A percentile compares a stretch with the other conserved stretches of the same genome.
phyloP scores from a whole-genome alignment of 352 stramenopile genomes.

The Aphanomyces cochlioides region DNA sequence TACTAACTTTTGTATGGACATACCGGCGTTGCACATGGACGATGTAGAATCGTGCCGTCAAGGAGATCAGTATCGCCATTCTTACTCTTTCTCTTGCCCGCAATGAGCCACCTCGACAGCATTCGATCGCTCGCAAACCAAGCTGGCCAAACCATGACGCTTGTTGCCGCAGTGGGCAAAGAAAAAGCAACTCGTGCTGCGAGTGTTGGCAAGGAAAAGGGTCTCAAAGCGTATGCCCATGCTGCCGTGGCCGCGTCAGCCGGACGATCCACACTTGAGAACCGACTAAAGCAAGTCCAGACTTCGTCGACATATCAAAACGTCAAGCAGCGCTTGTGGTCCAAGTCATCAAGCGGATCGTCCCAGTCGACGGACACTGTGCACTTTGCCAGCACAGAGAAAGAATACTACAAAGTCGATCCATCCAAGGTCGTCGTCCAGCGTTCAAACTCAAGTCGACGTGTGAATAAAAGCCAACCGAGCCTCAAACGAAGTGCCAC shows the following conservation, averaged over 20 bases:
- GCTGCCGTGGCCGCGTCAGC: constrained; percentile 22
- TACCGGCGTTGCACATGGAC: not conserved
- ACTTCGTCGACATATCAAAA: constrained; percentile 20
- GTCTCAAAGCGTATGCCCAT: constrained; percentile 12
- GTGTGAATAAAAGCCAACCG: not conserved
- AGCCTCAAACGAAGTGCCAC: constrained; percentile 5
- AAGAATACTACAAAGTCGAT: constrained; percentile 30
- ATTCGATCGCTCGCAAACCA: constrained; percentile 21
- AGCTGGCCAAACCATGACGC: constrained; percentile 4
- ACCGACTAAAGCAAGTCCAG: constrained; percentile 21
- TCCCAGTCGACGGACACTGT: not conserved
- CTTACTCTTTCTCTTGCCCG: not conserved
- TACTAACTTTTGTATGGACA: too few relatives aligned
- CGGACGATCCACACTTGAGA: constrained; percentile 24
- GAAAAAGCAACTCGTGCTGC: not conserved
- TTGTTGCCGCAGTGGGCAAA: constrained; percentile 3
- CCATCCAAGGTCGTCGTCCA: not conserved
- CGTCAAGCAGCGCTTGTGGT: constrained; percentile 23
- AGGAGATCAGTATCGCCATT: too few relatives aligned
- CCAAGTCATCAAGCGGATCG: not conserved
- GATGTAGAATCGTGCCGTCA: not conserved
- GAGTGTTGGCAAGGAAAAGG: constrained; percentile 25
- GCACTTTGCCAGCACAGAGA: constrained; percentile 22
- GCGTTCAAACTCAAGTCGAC: constrained; percentile 20
- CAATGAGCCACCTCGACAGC: constrained; percentile 21